These are phyloP conservation scores for Volutella citrinella DNA, from an alignment of 2,329 filamentous ascomycete species.

Conservation along the genomic window DNA sequence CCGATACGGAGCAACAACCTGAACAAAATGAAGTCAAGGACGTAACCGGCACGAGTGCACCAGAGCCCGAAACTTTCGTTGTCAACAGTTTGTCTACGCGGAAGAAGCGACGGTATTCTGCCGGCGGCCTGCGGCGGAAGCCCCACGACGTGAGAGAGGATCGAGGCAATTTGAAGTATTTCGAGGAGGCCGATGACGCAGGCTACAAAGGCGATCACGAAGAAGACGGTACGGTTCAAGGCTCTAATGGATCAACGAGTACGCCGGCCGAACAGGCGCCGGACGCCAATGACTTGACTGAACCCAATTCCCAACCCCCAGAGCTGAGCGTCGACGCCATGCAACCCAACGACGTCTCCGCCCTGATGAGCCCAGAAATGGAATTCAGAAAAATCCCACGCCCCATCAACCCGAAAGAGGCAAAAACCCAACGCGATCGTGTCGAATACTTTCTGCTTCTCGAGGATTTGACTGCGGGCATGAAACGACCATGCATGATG, in stretches of 20 bases:
- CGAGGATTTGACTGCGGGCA: conserved; percentile 92
- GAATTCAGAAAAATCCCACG: conserved; percentile 46
- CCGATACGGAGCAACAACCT: conserved; percentile 35
- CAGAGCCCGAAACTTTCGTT: conserved; percentile 57
- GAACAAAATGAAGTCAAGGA: conserved; percentile 44
- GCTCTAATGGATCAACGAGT: conserved; percentile 13
- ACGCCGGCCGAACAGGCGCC: not conserved
- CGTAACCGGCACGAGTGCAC: conserved; percentile 62
- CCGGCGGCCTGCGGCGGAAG: conserved; percentile 74
- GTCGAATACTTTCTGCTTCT: conserved; percentile 91
- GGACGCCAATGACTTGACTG: conserved; percentile 5
- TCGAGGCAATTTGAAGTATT: conserved; percentile 81
- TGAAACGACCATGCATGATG: conserved; percentile 95
- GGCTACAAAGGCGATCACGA: conserved; percentile 66
- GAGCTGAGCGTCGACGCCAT: conserved; percentile 34
- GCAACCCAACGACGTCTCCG: conserved; percentile 29
- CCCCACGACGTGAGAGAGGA: conserved; percentile 68
- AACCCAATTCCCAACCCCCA: conserved; percentile 3
- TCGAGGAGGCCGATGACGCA: conserved; percentile 83
- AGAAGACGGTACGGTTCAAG: no score
- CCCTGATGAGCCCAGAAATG: conserved; percentile 34
- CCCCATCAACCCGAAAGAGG: conserved; percentile 75
- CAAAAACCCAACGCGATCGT: conserved; percentile 62
- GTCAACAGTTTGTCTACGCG: conserved; percentile 37
- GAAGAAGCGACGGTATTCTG: conserved; percentile 76